Conservation (phyloP, 768 basidiomycete genomes). For the Erythrobasidium yunnanense region DNA sequence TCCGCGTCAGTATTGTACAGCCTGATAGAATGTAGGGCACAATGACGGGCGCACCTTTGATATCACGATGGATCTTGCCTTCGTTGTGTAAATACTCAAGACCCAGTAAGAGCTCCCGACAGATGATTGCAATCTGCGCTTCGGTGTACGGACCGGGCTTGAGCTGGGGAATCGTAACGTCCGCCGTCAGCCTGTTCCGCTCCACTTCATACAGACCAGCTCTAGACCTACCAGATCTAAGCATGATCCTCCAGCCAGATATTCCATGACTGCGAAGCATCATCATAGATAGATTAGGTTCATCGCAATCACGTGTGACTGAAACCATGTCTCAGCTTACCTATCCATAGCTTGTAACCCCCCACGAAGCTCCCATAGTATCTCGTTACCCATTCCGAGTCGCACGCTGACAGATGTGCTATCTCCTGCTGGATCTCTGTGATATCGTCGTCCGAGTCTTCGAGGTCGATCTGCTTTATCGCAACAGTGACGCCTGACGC, state of each 20-base stretch:
- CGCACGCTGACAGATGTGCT: constrained; percentile 85
- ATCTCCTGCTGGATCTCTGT: constrained; percentile 98
- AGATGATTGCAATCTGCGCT: constrained; percentile 85
- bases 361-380: constrained; percentile 97
- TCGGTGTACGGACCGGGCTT: constrained; percentile 85
- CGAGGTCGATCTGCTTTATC: constrained; percentile 96
- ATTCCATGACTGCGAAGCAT: constrained; percentile 67
- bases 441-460: constrained; percentile 97
- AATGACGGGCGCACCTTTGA: constrained; percentile 62
- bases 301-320: too few species aligned
- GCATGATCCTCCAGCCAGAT: constrained; percentile 95
- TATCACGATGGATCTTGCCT: constrained; percentile 94
- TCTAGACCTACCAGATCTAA: constrained; percentile 56
- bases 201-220: neutral
- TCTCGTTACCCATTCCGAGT: constrained; percentile 88
- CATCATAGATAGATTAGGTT: neutral
- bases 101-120: constrained; percentile 80
- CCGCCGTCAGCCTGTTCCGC: constrained; percentile 13
- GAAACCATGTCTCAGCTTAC: constrained; percentile 33
- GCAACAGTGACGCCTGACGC: constrained; percentile 90
- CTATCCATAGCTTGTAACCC: constrained; percentile 94
- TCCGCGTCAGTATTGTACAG: neutral
- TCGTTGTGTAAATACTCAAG: constrained; percentile 93
- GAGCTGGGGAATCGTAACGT: constrained; percentile 45
- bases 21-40: neutral